A percentile compares a stretch with the other conserved stretches of the same genome.
Conservation (phyloP, 148 eudicot genomes). For the Rhododendron henanense region DNA sequence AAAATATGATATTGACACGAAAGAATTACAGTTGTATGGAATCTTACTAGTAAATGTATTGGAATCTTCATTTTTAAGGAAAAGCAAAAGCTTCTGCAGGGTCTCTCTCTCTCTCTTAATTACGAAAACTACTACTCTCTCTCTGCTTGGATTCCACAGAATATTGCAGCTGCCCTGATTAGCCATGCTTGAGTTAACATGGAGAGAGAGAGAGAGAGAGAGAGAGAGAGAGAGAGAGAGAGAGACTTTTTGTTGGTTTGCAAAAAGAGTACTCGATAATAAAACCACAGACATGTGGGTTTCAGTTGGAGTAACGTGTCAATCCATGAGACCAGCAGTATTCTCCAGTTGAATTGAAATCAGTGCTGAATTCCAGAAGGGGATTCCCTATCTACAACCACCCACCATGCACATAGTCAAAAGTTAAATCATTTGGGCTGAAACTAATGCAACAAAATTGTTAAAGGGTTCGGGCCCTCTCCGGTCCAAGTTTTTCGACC, state of each 20-base stretch:
- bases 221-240: too few species aligned
- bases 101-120: too few species aligned
- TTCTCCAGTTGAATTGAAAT: conserved; percentile 55
- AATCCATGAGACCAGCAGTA: conserved; percentile 76
- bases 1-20: too few species aligned
- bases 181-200: conserved; percentile 28
- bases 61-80: too few species aligned
- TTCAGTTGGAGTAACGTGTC: conserved; percentile 6
- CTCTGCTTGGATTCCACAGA: conserved; percentile 6
- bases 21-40: too few species aligned
- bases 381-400: conserved; percentile 74
- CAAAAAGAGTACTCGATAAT: too few species aligned
- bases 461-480: background rate
- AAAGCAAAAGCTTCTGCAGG: too few species aligned
- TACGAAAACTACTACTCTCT: too few species aligned
- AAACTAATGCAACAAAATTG: background rate
- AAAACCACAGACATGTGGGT: too few species aligned
- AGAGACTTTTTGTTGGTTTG: too few species aligned
- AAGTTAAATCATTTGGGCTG: background rate
- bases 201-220: conserved; percentile 1
- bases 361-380: conserved; percentile 60
- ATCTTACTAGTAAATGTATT: too few species aligned
- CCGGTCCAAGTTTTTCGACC: too few species aligned
- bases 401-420: background rate
- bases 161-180: conserved; percentile 1